Conservation (phyloP, 148 eudicot genomes). For the Amaranthus hypochondriacus region DNA sequence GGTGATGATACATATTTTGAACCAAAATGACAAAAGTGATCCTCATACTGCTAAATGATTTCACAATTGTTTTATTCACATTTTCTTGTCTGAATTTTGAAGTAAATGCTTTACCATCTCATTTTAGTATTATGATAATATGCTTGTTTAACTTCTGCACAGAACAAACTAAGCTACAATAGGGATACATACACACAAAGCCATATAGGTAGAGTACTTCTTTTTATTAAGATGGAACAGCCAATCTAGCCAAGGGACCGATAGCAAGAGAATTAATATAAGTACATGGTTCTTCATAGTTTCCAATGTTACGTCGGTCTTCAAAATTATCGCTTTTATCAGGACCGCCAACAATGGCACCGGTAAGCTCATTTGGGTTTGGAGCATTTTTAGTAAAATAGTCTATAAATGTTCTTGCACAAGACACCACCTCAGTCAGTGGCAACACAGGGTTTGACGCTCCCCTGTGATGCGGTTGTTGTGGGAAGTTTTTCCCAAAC, state of each 20-base stretch:
- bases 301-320: slow-evolving; percentile 45
- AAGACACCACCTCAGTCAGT: slow-evolving; percentile 27
- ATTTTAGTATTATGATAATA: no score
- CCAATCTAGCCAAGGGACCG: slow-evolving; percentile 76
- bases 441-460: slow-evolving; percentile 60
- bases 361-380: slow-evolving; percentile 77
- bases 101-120: no score
- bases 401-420: slow-evolving; percentile 48
- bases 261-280: slow-evolving; percentile 71
- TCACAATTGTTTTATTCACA: no score
- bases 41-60: no score
- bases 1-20: no score
- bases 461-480: slow-evolving; percentile 88
- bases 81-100: no score
- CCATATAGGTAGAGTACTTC: neutral
- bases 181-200: neutral
- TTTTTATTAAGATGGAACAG: slow-evolving; percentile 15
- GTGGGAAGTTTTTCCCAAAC: slow-evolving; percentile 68
- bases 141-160: no score
- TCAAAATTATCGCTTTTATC: slow-evolving; percentile 58
- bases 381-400: slow-evolving; percentile 51
- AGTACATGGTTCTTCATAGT: slow-evolving; percentile 62
- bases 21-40: no score
- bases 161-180: no score
- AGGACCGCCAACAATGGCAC: slow-evolving; percentile 91